Conservation (phyloP, 192 early-diverging fungal species). For the Rhizophagus clarus region DNA sequence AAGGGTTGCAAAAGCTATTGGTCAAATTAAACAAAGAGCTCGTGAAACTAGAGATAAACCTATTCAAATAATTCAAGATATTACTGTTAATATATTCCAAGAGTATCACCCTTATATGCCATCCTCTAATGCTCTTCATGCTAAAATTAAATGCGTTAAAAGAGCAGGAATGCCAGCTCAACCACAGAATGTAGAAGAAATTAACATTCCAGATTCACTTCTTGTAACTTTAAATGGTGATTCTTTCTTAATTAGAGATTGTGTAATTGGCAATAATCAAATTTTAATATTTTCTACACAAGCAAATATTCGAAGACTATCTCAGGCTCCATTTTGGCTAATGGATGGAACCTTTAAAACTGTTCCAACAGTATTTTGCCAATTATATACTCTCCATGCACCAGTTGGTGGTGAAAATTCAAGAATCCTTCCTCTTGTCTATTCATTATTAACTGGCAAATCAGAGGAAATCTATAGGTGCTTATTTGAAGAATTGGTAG, state of each 20-base stretch:
- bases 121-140: background rate
- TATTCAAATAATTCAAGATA: conserved; percentile 3
- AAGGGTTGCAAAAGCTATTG: too few relatives aligned
- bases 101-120: background rate
- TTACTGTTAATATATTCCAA: background rate
- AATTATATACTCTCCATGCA: too few relatives aligned
- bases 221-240: background rate
- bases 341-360: too few relatives aligned
- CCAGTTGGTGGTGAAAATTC: background rate
- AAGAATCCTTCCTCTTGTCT: background rate
- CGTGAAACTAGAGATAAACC: background rate
- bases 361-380: too few relatives aligned
- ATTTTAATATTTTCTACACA: background rate
- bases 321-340: background rate
- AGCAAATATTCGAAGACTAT: conserved; percentile 5
- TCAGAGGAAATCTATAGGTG: background rate
- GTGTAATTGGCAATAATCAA: background rate
- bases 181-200: background rate
- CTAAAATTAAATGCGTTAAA: background rate
- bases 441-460: background rate
- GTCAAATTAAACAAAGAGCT: too few relatives aligned
- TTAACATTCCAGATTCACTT: conserved; percentile 10
- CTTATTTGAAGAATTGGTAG: background rate
- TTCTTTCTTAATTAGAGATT: background rate
- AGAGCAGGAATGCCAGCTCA: background rate